These are phyloP conservation scores for Aspergillus candidus DNA, from an alignment of 2,329 filamentous ascomycete genomes.

Conservation along the genomic window DNA sequence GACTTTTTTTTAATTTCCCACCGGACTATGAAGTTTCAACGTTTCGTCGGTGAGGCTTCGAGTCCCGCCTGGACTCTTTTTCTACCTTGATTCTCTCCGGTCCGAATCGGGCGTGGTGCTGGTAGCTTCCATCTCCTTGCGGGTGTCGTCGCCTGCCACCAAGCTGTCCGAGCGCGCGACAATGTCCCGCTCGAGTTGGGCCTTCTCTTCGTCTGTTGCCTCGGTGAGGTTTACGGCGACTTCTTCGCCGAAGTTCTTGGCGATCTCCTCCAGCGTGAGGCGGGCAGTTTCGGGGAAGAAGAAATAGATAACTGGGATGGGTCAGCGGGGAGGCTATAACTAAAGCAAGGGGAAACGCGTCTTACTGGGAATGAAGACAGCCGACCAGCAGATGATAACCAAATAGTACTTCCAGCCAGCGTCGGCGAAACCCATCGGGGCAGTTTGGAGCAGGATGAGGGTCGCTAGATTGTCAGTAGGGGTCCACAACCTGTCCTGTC, in stretches of 20 bases:
- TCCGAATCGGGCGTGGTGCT: too few species aligned
- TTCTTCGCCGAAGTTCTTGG: slow-evolving; percentile 46
- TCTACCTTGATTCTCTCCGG: too few species aligned
- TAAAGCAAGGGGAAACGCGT: neutral
- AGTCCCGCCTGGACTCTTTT: too few species aligned
- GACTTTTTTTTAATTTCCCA: too few species aligned
- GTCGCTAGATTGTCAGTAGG: slow-evolving; percentile 28
- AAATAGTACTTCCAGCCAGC: slow-evolving; percentile 49
- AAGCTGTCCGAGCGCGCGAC: neutral
- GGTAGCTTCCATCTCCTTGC: neutral
- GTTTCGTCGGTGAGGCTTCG: too few species aligned
- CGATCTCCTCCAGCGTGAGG: slow-evolving; percentile 43
- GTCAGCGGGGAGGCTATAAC: slow-evolving; percentile 3
- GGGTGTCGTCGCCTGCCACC: neutral
- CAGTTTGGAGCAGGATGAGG: slow-evolving; percentile 45
- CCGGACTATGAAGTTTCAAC: too few species aligned
- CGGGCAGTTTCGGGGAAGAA: slow-evolving; percentile 41
- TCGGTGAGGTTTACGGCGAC: slow-evolving; percentile 44
- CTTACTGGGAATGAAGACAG: slow-evolving; percentile 36
- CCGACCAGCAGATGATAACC: slow-evolving; percentile 43
- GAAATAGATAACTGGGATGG: slow-evolving; percentile 36
- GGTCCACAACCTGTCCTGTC: neutral
- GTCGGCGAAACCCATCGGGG: slow-evolving; percentile 38
- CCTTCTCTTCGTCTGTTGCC: slow-evolving; percentile 36
- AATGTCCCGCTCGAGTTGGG: slow-evolving; percentile 11